Base-by-base conservation (phyloP, 164 flowering plant species). In the Tinospora cordifolia region DNA sequence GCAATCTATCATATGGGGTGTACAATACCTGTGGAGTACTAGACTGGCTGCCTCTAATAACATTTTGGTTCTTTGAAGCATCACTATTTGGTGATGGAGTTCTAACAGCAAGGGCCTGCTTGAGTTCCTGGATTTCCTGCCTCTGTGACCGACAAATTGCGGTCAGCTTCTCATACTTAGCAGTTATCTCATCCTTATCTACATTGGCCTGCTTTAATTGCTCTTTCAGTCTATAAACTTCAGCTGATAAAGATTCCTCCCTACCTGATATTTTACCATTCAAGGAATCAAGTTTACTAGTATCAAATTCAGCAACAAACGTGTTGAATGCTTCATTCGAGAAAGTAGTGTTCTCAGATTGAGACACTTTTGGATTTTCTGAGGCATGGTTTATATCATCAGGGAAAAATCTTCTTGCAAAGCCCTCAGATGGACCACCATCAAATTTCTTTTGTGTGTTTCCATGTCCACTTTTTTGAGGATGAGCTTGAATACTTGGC, bases 121-220 rank as follows among this genome's bases (percentile, higher is more conserved):
- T 92, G 65, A 95, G 86, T 73, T 95, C 99, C 76, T 91, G 97
- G 75, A 95, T 82, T 79, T 92, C 99, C 69, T 92, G 98, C 69
- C 99, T 80, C 81, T 92, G 98, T 63, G 95, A 85, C 72, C 95
- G 87, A 70, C 98, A 95, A 70, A 92, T 95, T 69, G 98, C 93
- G 70, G 93, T 77, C 14, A 95, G 82, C 73, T 92, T 95, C 74
- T 95, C 98, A 74, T 82, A 95, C 81, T 91, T 92, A 26, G 96
- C 84, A 59, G 90, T 83, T 47, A 92, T 80, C 75, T 95, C 96
- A 39, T 85, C 81, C 74, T 91, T 95, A 82, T 91, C 99, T 65
- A 78, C 44, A 73, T 83, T 83, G 17, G 81, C 80, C 77, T 84
- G 85, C 74, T 79, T 80, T 79, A 95, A 79, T 84, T 88, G 86